Evolutionary conservation across 1,284 basidiomycete genomes (phyloP), one percentile per base, ranked within the genome.

Genomic region (Gastroboletus turbinatus): DNA sequence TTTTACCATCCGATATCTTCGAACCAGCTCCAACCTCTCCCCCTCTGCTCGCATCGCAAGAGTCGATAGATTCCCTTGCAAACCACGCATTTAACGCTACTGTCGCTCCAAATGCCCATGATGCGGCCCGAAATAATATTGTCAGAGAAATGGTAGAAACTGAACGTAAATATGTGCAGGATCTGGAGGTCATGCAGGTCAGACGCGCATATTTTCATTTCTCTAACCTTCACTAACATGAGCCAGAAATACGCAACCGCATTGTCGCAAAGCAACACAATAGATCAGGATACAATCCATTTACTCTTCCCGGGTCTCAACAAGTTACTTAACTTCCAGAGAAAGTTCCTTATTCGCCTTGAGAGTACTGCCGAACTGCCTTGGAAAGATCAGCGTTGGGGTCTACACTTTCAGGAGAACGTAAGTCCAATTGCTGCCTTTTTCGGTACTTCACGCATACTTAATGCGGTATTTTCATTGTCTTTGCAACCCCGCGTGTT

Each of bases 121-220:
- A 89, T 59, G 79, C 84, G 17, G 87, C 87, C 21, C 81, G 92
- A 33, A 85, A 84, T 62, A 88, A 92, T 63, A 90, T 94, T 60
- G 83, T 94, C 54, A 82, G 83, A 62, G 95, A 97, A 73, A 86
- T 96, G 63, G 84, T 97, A 50, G 92, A 94, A 70, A 96, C 93
- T 4, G 97, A 99, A 73, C 87, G 96, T 52, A 98, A 97, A 77
- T 99, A 96, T 73, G 96, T 99, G 17, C 92, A 96, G 73, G 96
- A 99, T 75, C 79, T 99, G 55, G 97, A 99, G 74, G 88, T 96
- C 67, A 88, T 99, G 82, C 94, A 96, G 84, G 93, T 92, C 63
- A 66, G 84, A 69, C 25, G 35, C 57, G 46, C 58, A 36, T 42
- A 29, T 35, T 43, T 52, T 42, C 35, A 50, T 50, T 51, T 36